Evolutionary conservation across 139 green algal genomes (phyloP), one percentile per base, ranked within the genome.

Genomic region (Chloropicon primus): DNA sequence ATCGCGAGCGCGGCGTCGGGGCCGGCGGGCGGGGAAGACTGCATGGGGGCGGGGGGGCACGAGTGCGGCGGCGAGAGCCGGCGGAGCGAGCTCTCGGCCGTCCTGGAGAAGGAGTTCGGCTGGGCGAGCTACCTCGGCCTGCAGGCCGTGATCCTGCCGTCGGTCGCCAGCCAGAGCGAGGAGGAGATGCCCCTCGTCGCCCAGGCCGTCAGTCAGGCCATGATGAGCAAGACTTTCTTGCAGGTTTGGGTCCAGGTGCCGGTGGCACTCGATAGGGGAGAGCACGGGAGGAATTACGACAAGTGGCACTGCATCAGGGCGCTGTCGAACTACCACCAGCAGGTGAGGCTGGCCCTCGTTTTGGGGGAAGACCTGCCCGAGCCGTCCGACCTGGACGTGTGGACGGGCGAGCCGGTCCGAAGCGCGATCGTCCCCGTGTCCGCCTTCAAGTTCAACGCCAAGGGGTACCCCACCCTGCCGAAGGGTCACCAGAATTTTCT

Each of bases 111-210:
- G 77, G 88, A 99, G 86, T 89, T 99, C 54, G 88, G 77, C 1
- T 99, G 94, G 94, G 94, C 94, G 2, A 85, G 84, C 2, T 92
- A 97, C 85, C 82, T 97, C 23, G 91, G 88, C 1, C 80, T 97
- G 74, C 93, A 97, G 82, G 94, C 94, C 5, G 89, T 92, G 25
- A 27, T 96, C 21, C 76, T 96, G 75, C 41, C 41, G 10, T 29
- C 85, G 2, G 84, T 86, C 2, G 81, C 80, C 1, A 74, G 78
- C 0, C 74, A 73, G 17, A 62, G 83, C 26, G 22, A 74, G 17
- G 84, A 76, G 17, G 80, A 85, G 26, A 92, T 94, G 41, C 41
- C 41, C 41, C 10, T 62, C 83, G 93, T 90, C 79, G 92, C 94
- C 1, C 84, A 89, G 17, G 78, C 89, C 2, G 77, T 97, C 0